These are phyloP conservation scores for Cladosporium austrohemisphaericum DNA, from an alignment of 2,329 filamentous ascomycete species.

Conservation along the genomic window DNA sequence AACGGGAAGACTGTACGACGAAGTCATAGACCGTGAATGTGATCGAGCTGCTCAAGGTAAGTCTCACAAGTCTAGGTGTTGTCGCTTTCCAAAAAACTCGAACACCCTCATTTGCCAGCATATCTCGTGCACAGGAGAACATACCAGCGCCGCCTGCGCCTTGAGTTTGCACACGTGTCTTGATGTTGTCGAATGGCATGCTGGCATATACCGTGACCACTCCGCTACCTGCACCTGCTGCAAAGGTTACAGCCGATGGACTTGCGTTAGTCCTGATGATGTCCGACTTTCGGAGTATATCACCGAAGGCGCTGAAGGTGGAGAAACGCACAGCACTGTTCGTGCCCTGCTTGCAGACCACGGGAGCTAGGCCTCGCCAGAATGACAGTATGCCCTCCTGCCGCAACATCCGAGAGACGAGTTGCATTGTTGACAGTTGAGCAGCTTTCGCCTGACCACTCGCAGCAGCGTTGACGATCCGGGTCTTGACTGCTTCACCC, in stretches of 20 bases:
- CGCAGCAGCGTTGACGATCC: conserved; percentile 26
- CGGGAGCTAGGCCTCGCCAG: conserved; percentile 22
- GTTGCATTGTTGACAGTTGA: conserved; percentile 4
- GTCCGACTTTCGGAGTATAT: conserved; percentile 12
- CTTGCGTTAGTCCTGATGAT: conserved; percentile 1
- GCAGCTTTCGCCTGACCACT: conserved; percentile 9
- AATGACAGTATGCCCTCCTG: conserved; percentile 19
- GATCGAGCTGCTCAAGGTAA: conserved; percentile 15
- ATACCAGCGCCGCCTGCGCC: conserved; percentile 26
- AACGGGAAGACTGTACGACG: conserved; percentile 1
- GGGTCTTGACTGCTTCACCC: conserved; percentile 29
- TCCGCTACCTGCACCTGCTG: conserved; percentile 21
- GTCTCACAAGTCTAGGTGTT: conserved; percentile 14
- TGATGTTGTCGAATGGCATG: conserved; percentile 28
- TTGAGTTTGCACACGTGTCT: conserved; percentile 24
- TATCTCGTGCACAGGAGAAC: conserved; percentile 9
- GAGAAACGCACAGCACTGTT: conserved; percentile 26
- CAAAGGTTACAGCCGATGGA: conserved; percentile 15
- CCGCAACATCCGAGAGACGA: conserved; percentile 12
- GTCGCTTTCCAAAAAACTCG: conserved; percentile 17
- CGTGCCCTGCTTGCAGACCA: conserved; percentile 25
- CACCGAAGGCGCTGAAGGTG: conserved; percentile 23
- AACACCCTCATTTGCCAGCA: conserved; percentile 10
- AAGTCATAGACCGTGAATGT: conserved; percentile 16
- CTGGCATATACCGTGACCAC: conserved; percentile 24